Conservation (phyloP, 495 filamentous ascomycete genomes). For the Aeminium ludgeri region DNA sequence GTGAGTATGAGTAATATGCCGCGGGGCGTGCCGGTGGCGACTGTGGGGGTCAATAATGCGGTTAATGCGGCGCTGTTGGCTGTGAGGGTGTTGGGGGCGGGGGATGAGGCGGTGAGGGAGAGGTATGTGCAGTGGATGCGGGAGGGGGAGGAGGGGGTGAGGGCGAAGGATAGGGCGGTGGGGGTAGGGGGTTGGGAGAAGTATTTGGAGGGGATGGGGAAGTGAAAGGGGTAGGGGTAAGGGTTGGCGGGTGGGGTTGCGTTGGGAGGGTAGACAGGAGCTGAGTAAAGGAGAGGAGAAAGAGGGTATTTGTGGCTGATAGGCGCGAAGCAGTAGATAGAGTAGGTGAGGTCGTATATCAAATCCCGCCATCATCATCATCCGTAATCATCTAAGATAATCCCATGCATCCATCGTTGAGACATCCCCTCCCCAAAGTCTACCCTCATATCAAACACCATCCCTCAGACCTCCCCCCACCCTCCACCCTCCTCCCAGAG, state of each 20-base stretch:
- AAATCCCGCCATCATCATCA: too few relatives aligned
- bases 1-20: constrained; percentile 93
- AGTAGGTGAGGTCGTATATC: too few relatives aligned
- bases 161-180: constrained; percentile 49
- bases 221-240: not conserved
- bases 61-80: constrained; percentile 84
- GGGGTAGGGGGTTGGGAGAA: constrained; percentile 50
- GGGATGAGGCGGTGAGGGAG: constrained; percentile 38
- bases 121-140: constrained; percentile 51
- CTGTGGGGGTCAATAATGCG: constrained; percentile 84
- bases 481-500: constrained; percentile 4
- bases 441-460: too few relatives aligned
- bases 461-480: constrained; percentile 15
- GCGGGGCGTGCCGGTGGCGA: constrained; percentile 55
- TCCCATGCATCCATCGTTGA: too few relatives aligned
- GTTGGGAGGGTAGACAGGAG: too few relatives aligned
- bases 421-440: too few relatives aligned
- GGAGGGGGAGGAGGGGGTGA: constrained; percentile 45
- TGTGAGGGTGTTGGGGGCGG: constrained; percentile 61
- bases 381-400: too few relatives aligned
- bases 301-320: too few relatives aligned
- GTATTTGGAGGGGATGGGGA: constrained; percentile 42
- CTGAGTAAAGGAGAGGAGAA: too few relatives aligned
- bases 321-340: too few relatives aligned
- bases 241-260: not conserved